Base-by-base conservation (phyloP, 768 basidiomycete species). In the Mycena maculata region DNA sequence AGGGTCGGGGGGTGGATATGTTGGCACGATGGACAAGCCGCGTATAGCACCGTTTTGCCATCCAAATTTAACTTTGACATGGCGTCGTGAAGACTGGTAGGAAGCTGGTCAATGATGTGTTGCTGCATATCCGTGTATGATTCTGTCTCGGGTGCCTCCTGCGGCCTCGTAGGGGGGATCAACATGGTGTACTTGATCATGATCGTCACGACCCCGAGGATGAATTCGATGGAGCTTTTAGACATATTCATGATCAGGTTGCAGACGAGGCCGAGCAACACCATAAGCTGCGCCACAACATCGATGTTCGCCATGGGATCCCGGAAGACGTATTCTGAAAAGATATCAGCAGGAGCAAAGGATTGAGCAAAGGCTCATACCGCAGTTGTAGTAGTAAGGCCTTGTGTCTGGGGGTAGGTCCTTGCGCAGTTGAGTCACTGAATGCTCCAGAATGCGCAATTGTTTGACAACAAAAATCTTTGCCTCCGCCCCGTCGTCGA, bases 211-310 rank as follows among this genome's bases (percentile, higher is more conserved):
- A 67, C 42, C 4, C n/a, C 20, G 8, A 78, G 42, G 16, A 78
- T 64, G 22, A 75, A 70, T 20, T 76, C 63, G 23, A 63, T 31
- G 0, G 48, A 63, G 11, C 13, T 4, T 1, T 18, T 31, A 15
- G 72, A 54, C 20, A 76, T 47, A 0, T 69, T 67, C 55, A 74
- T 65, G 16, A 78, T 27, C 13, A 72, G 22, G 45, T 67, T 55
- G 58, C 68, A 68, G 16, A 73, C 68, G 3, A 68, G 66, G 11
- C 65, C 65, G 16, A 77, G 58, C 25, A 76, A 63, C 20, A 75
- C 56, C 11, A 70, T 61, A 12, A 75, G 38, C 47, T 76, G 76
- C 3, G 71, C 66, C 22, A 70, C 39, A 36, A 63, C 62, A 22
- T 72, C 49, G n/a, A 61, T 54, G 7, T 58, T 48, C 27, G 60